These are phyloP conservation scores for Colletotrichum sp. DNA, from an alignment of 2,329 filamentous ascomycete species.

Conservation along the genomic window DNA sequence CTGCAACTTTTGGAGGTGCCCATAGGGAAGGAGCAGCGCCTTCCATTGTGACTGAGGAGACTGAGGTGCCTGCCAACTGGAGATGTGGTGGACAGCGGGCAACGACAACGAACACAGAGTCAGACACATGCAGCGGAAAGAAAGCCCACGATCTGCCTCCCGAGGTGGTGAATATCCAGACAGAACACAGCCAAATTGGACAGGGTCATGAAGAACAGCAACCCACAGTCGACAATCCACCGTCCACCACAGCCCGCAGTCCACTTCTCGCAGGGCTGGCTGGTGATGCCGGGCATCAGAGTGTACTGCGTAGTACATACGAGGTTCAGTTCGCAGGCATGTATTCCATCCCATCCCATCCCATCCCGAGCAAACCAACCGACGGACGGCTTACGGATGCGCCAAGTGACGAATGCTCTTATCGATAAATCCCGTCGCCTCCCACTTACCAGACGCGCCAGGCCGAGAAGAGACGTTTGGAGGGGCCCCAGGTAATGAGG, in stretches of 20 bases:
- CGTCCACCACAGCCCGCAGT: not conserved
- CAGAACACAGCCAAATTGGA: not conserved
- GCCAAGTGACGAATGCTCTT: not conserved
- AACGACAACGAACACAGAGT: not conserved
- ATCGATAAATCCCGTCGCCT: slow-evolving; percentile 1
- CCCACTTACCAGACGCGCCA: slow-evolving; percentile 13
- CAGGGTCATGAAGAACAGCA: not conserved
- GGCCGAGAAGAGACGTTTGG: not conserved
- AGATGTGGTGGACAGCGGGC: not conserved
- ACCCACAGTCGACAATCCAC: not conserved
- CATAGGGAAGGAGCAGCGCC: too few relatives aligned
- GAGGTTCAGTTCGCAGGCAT: not conserved
- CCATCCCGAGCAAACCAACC: not conserved
- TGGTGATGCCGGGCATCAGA: not conserved
- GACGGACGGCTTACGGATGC: not conserved
- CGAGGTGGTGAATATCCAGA: not conserved
- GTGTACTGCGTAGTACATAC: too few relatives aligned
- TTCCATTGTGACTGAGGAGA: not conserved
- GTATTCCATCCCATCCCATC: not conserved
- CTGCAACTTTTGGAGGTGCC: not conserved
- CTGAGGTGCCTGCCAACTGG: not conserved
- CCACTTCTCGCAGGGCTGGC: not conserved
- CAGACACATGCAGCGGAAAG: not conserved
- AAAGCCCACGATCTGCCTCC: not conserved
- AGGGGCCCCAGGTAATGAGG: not conserved